Evolutionary conservation across 768 basidiomycete genomes (phyloP).

Genomic region (Russula sp.): DNA sequence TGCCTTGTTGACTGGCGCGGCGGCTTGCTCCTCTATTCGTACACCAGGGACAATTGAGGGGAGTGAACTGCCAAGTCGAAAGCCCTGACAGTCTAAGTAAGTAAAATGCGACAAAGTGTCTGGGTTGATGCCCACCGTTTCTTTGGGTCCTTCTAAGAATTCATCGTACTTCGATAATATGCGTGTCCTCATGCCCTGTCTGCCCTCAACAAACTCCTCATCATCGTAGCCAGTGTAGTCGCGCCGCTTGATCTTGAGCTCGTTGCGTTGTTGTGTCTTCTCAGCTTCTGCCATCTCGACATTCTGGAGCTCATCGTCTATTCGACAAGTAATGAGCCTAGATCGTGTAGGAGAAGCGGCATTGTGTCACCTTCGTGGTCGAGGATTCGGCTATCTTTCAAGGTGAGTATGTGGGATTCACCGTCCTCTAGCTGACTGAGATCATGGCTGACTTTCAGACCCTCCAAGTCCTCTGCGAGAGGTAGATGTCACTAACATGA

Average conservation of each 20-base stretch:
- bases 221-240: slow-evolving; percentile 97
- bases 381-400: slow-evolving; percentile 93
- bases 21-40: slow-evolving; percentile 41
- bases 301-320: slow-evolving; percentile 98
- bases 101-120: not conserved
- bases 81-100: slow-evolving; percentile 50
- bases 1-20: slow-evolving; percentile 70
- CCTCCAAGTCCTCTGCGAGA: slow-evolving; percentile 73
- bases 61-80: slow-evolving; percentile 70
- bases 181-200: slow-evolving; percentile 72
- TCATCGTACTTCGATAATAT: slow-evolving; percentile 94
- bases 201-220: slow-evolving; percentile 79
- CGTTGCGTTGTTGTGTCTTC: slow-evolving; percentile 67
- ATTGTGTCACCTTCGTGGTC: slow-evolving; percentile 75
- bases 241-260: slow-evolving; percentile 80
- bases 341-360: not conserved
- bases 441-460: slow-evolving; percentile 95
- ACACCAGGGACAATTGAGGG: slow-evolving; percentile 35
- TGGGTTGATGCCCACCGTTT: slow-evolving; percentile 45
- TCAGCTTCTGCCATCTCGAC: slow-evolving; percentile 91
- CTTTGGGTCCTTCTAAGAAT: slow-evolving; percentile 67
- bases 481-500: slow-evolving; percentile 5
- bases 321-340: slow-evolving; percentile 5
- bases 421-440: slow-evolving; percentile 90
- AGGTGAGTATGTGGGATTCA: slow-evolving; percentile 89